Evolutionary conservation across 108 stramenopile genomes (phyloP).

Genomic region (Nannochloropsis gaditana): DNA sequence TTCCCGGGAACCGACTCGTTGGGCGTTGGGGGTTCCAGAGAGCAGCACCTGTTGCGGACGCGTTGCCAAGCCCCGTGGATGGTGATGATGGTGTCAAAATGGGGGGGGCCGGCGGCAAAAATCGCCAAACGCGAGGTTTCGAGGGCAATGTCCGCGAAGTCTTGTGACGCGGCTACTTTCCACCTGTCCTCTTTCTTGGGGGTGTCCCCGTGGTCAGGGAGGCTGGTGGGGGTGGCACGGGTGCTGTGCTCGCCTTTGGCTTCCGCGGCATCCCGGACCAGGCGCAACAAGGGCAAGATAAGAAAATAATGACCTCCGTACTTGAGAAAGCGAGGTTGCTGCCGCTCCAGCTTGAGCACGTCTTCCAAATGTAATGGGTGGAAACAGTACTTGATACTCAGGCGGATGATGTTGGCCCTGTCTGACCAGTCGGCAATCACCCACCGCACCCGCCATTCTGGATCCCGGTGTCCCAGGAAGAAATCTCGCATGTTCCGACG

Average conservation of each 20-base stretch:
- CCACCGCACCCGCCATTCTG: background rate
- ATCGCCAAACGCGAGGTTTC: background rate
- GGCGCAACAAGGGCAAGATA: conserved; percentile 6
- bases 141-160: background rate
- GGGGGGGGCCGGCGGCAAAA: background rate
- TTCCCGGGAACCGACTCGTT: background rate
- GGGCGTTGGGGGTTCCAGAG: background rate
- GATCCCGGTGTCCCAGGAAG: background rate
- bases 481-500: background rate
- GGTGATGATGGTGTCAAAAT: conserved; percentile 10
- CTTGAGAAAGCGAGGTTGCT: conserved; percentile 9
- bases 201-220: too few relatives aligned
- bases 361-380: conserved; percentile 1
- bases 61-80: background rate
- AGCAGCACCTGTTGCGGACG: background rate
- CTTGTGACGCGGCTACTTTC: background rate
- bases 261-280: background rate
- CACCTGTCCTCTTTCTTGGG: too few relatives aligned
- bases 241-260: background rate
- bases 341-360: background rate
- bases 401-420: background rate
- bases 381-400: background rate
- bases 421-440: background rate
- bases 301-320: conserved; percentile 13
- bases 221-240: too few relatives aligned